A percentile compares a stretch with the other conserved stretches of the same genome.
Conservation (phyloP, 306 rosid genomes). For the Cajanus cajan region DNA sequence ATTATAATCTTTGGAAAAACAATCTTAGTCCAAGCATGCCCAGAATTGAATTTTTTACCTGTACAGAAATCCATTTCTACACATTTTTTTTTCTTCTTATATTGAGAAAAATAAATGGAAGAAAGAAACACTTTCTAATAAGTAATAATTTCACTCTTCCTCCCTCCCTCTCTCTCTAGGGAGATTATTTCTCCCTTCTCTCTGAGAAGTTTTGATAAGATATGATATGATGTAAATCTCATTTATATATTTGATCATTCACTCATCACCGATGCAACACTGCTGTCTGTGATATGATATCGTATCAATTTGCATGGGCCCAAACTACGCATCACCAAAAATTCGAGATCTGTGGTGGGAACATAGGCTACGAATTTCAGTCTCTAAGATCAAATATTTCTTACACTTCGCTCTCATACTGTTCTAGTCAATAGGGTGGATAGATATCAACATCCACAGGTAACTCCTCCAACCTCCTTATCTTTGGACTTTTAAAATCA, state of each 20-base stretch:
- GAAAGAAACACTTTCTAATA: background rate
- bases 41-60: background rate
- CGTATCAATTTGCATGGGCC: slow-evolving; percentile 25
- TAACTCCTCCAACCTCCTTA: background rate
- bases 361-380: slow-evolving; percentile 24
- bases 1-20: background rate
- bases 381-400: background rate
- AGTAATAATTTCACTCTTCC: no score
- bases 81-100: background rate
- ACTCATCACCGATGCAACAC: slow-evolving; percentile 8
- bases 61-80: background rate
- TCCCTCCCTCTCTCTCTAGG: background rate
- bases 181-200: background rate
- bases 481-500: background rate
- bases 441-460: background rate
- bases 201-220: background rate
- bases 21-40: no score
- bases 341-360: slow-evolving; percentile 33
- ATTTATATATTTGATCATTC: background rate
- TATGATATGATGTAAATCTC: background rate
- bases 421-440: background rate
- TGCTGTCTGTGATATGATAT: background rate
- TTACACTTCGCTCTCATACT: slow-evolving; percentile 7
- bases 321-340: slow-evolving; percentile 9
- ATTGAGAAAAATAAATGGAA: background rate